Conservation (phyloP, 352 stramenopile species). For the Phytopythium cucurbitacearum region DNA sequence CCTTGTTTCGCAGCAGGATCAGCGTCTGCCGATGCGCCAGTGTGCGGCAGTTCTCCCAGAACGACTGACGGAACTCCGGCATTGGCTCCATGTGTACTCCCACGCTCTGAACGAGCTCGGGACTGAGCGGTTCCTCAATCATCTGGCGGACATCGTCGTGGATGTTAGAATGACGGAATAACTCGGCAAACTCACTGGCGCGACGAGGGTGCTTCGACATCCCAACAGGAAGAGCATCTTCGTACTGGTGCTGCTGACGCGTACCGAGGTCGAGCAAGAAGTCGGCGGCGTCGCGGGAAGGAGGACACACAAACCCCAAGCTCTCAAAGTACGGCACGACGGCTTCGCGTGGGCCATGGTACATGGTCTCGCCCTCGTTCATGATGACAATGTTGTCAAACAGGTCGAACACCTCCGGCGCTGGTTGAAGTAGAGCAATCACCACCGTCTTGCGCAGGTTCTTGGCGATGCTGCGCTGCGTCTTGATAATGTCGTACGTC, state of each 20-base stretch:
- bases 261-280: slow-evolving; percentile 53
- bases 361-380: slow-evolving; percentile 58
- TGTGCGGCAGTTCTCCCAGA: slow-evolving; percentile 11
- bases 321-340: slow-evolving; percentile 29
- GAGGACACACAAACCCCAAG: slow-evolving; percentile 36
- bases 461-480: slow-evolving; percentile 46
- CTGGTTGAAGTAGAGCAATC: slow-evolving; percentile 51
- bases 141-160: slow-evolving; percentile 44
- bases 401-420: slow-evolving; percentile 46
- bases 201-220: slow-evolving; percentile 15
- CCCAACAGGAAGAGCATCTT: slow-evolving; percentile 9
- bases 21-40: slow-evolving; percentile 36
- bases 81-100: slow-evolving; percentile 72
- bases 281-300: slow-evolving; percentile 38
- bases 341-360: slow-evolving; percentile 36
- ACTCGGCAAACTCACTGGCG: slow-evolving; percentile 18
- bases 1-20: slow-evolving; percentile 39
- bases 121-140: slow-evolving; percentile 81
- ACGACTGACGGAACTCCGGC: slow-evolving; percentile 18
- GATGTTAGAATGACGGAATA: slow-evolving; percentile 17
- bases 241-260: slow-evolving; percentile 30
- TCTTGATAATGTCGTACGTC: slow-evolving; percentile 88
- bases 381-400: slow-evolving; percentile 58
- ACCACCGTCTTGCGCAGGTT: slow-evolving; percentile 41
- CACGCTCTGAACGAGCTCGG: slow-evolving; percentile 71